Evolutionary conservation across 2,329 filamentous ascomycete species (phyloP), one percentile per base, ranked within the genome.

Genomic region (Ophiocordyceps polyrhachis-furcata): DNA sequence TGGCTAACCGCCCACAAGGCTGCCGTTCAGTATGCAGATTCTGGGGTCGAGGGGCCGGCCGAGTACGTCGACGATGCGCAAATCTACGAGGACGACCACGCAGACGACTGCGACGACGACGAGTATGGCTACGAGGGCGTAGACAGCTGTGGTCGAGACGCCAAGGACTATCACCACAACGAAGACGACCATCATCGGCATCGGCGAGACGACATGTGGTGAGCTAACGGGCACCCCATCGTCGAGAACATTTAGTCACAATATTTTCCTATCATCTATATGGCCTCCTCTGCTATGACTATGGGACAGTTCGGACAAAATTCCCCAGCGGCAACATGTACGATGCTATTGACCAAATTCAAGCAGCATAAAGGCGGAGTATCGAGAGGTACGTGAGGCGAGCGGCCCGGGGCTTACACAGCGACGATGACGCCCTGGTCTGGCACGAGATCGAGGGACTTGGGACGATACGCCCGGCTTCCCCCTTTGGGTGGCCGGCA

Each of bases 21-120:
- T 47, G 57, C 65, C 44, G 63, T 61, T 40, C 65, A 70, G 51
- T 71, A 71, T 48, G 65, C 62, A 20, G 67, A 71, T 50, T 59
- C 62, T 41, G 61, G 58, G 43, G 54, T 55, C 43, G 62, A 67
- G 40, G 62, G 60, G 23, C 62, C 67, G 44, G 61, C 66, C 23
- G 68, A 72, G 48, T 71, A 71, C 49, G 64, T 69, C 45, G 68
- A 72, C 49, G 67, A 70, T 48, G 67, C 67, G 48, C 68, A 71
- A 48, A 69, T 70, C 37, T 72, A 71, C 49, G 68, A 72, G 52
- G 69, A 72, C 49, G 67, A 69, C 46, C 67, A 70, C 46, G 61
- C 62, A 47, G 63, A 59, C 41, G 64, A 68, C 41, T 53, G 59
- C 20, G 38, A 59, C 40, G 53, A 58, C 41, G 54, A 52, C 45